Conservation (phyloP, 1,284 basidiomycete species). For the Ustilago loliicola region DNA sequence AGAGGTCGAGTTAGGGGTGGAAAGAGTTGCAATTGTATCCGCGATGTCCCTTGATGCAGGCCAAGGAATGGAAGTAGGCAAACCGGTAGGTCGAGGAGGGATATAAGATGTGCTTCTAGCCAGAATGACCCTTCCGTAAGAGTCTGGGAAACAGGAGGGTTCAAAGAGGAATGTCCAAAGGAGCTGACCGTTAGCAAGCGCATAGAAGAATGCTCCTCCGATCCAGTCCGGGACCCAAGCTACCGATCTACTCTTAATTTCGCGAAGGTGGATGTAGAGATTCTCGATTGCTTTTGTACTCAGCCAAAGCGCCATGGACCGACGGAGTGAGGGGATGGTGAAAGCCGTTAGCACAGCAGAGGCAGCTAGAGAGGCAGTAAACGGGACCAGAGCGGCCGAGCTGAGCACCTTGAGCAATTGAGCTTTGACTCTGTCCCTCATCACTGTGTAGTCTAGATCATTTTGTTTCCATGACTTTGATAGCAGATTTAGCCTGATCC, state of each 20-base stretch:
- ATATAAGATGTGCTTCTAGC: conserved; percentile 60
- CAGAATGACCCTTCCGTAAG: conserved; percentile 52
- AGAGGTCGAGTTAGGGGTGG: conserved; percentile 44
- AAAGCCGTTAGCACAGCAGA: conserved; percentile 38
- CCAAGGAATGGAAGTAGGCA: conserved; percentile 58
- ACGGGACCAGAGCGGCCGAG: conserved; percentile 46
- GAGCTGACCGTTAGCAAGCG: conserved; percentile 62
- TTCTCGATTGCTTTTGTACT: conserved; percentile 50
- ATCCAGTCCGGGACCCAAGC: conserved; percentile 60
- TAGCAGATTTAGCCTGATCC: conserved; percentile 34
- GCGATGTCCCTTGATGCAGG: conserved; percentile 51
- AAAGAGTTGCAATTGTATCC: conserved; percentile 56
- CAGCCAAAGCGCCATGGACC: conserved; percentile 46
- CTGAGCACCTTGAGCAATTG: conserved; percentile 35
- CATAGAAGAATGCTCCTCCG: conserved; percentile 58
- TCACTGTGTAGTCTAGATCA: conserved; percentile 20
- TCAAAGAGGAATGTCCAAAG: conserved; percentile 64
- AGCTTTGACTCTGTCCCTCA: conserved; percentile 41
- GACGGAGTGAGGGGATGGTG: conserved; percentile 36
- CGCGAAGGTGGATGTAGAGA: conserved; percentile 39
- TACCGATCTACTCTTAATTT: conserved; percentile 24
- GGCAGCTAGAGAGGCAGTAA: conserved; percentile 33
- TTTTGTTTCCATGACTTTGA: conserved; percentile 20
- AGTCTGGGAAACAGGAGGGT: conserved; percentile 51
- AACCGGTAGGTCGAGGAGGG: conserved; percentile 53